Conservation (phyloP, 2,329 filamentous ascomycete genomes). For the Beauveria caledonica region DNA sequence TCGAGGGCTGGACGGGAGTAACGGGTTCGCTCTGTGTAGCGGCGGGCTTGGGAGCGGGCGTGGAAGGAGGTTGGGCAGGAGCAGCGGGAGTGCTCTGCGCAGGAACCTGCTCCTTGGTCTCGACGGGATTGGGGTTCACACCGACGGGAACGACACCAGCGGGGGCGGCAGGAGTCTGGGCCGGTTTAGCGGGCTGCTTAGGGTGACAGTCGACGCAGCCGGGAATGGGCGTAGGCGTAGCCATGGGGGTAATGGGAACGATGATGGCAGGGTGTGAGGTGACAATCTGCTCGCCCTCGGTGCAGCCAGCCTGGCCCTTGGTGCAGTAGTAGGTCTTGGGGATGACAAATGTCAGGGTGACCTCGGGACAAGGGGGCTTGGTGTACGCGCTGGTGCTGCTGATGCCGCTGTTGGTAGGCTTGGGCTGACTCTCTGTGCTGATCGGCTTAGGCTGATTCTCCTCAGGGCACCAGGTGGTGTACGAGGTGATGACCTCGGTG, state of each 20-base stretch:
- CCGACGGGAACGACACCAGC: constrained; percentile 1
- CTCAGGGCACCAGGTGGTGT: constrained; percentile 32
- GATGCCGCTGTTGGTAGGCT: neutral
- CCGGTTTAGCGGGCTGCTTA: constrained; percentile 12
- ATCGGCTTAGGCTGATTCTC: constrained; percentile 7
- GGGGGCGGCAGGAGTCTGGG: neutral
- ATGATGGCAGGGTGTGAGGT: constrained; percentile 19
- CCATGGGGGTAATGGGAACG: constrained; percentile 18
- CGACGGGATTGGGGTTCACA: neutral
- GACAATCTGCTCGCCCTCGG: constrained; percentile 18
- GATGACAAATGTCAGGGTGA: constrained; percentile 22
- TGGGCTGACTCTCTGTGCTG: neutral
- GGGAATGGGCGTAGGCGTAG: constrained; percentile 20
- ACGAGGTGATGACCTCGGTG: constrained; percentile 25
- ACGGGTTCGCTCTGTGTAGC: neutral
- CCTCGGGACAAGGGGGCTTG: constrained; percentile 16
- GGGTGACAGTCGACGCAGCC: constrained; percentile 20
- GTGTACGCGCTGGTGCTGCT: constrained; percentile 10
- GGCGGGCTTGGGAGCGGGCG: constrained; percentile 8
- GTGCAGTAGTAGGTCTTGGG: constrained; percentile 22
- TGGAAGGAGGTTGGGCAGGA: constrained; percentile 2
- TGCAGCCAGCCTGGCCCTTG: constrained; percentile 20
- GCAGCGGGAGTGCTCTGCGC: constrained; percentile 3
- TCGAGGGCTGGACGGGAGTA: constrained; percentile 12
- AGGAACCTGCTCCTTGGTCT: neutral